phyloP scores from a whole-genome alignment of 192 early-diverging fungal species.

The Backusella mclennaniae region DNA sequence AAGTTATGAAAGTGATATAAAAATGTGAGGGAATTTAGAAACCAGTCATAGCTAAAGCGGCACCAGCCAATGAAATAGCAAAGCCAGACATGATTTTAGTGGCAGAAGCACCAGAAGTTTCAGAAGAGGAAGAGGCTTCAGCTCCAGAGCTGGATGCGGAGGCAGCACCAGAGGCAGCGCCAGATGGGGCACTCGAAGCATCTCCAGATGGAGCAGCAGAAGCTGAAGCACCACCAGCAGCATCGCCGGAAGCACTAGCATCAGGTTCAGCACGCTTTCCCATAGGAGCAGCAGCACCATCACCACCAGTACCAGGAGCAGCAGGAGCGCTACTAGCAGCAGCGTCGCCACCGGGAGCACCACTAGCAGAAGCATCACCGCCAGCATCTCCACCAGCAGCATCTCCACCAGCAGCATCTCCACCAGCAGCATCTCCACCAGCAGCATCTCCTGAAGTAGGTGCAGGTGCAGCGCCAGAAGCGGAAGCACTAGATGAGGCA shows the following conservation, averaged over 20 bases:
- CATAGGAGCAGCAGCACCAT: neutral
- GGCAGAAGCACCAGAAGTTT: neutral
- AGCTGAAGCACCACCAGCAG: neutral
- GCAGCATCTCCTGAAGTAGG: neutral
- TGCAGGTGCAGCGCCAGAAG: neutral
- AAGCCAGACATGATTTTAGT: neutral
- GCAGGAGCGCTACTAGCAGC: neutral
- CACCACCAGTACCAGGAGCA: neutral
- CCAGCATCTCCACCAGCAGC: neutral
- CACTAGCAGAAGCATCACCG: neutral
- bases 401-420: neutral
- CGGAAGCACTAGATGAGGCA: neutral
- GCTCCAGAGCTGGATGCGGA: neutral
- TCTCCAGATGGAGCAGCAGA: neutral
- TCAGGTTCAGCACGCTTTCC: neutral
- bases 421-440: neutral
- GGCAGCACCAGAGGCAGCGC: neutral
- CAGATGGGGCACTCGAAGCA: neutral
- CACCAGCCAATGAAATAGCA: neutral
- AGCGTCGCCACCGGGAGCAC: neutral
- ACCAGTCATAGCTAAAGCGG: neutral
- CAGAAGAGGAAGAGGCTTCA: neutral
- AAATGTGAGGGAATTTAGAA: neutral
- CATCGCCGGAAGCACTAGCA: neutral
- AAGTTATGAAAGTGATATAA: neutral